Percentiles rank a stretch among this genome's conserved stretches.
Conservation (phyloP, 257 asterid genomes). For the Coffea canephora region DNA sequence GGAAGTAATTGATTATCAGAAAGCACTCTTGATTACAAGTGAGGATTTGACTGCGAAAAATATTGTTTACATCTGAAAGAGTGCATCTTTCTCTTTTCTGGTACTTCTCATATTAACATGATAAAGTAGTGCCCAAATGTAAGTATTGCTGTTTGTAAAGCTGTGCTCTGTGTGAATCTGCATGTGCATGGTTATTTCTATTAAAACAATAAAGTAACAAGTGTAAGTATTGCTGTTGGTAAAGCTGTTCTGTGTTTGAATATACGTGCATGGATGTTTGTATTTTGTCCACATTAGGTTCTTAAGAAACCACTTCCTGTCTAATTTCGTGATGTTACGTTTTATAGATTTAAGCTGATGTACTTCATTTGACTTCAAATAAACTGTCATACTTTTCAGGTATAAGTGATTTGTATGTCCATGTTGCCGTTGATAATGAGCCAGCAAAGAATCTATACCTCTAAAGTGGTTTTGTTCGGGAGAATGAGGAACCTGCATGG, state of each 20-base stretch:
- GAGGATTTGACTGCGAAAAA: no score
- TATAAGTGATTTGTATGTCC: constrained; percentile 88
- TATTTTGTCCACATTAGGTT: not conserved
- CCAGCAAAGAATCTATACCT: constrained; percentile 79
- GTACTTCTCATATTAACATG: not conserved
- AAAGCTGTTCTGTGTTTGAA: not conserved
- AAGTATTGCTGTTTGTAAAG: not conserved
- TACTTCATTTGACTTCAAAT: not conserved
- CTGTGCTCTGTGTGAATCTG: not conserved
- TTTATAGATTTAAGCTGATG: not conserved
- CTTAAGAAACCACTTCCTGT: not conserved
- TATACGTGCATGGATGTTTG: not conserved
- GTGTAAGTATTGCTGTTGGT: not conserved
- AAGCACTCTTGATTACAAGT: not conserved
- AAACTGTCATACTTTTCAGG: constrained; percentile 42
- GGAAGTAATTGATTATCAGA: not conserved
- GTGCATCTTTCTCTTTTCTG: not conserved
- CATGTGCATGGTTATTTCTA: not conserved
- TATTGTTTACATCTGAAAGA: no score
- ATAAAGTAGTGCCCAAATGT: not conserved
- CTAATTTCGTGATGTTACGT: not conserved
- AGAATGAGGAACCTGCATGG: constrained; percentile 94
- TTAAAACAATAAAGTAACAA: not conserved
- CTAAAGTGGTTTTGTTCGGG: constrained; percentile 75
- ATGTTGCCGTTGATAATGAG: constrained; percentile 83